A percentile compares a stretch with the other conserved stretches of the same genome.
Conservation (phyloP, 768 basidiomycete species). For the Sarcodon sp. region DNA sequence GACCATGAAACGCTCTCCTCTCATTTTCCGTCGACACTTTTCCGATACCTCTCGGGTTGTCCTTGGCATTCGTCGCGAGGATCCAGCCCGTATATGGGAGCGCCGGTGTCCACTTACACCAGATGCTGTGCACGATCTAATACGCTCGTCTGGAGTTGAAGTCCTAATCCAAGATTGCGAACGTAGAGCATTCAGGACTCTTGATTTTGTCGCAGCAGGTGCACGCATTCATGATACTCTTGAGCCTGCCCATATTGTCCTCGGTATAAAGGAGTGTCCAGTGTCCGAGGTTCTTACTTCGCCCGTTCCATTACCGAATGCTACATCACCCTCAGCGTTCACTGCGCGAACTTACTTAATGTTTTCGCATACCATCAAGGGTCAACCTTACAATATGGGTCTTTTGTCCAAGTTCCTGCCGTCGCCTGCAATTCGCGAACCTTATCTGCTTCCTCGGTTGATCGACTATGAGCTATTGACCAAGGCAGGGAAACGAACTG, state of each 20-base stretch:
- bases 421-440: conserved; percentile 6
- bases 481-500: conserved; percentile 54
- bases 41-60: conserved; percentile 15
- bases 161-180: conserved; percentile 72
- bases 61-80: conserved; percentile 62
- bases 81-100: conserved; percentile 77
- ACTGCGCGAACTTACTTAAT: conserved; percentile 65
- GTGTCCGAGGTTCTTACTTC: conserved; percentile 43
- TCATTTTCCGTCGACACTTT: neutral
- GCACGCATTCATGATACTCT: conserved; percentile 50
- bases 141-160: conserved; percentile 37
- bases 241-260: conserved; percentile 52
- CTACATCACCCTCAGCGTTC: conserved; percentile 4
- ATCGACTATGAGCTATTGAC: conserved; percentile 84
- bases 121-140: conserved; percentile 48
- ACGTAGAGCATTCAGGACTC: conserved; percentile 54
- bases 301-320: conserved; percentile 19
- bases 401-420: conserved; percentile 55
- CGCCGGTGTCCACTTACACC: conserved; percentile 77
- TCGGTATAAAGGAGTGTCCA: conserved; percentile 87
- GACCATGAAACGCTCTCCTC: too few species aligned
- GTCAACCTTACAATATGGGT: conserved; percentile 76
- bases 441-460: conserved; percentile 29
- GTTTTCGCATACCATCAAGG: conserved; percentile 90
- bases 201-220: conserved; percentile 67